Percentiles rank a stretch among this genome's conserved stretches.
Evolutionary conservation across 345 rosid species (phyloP).

Genomic region (Eucalyptus erythrocorys): DNA sequence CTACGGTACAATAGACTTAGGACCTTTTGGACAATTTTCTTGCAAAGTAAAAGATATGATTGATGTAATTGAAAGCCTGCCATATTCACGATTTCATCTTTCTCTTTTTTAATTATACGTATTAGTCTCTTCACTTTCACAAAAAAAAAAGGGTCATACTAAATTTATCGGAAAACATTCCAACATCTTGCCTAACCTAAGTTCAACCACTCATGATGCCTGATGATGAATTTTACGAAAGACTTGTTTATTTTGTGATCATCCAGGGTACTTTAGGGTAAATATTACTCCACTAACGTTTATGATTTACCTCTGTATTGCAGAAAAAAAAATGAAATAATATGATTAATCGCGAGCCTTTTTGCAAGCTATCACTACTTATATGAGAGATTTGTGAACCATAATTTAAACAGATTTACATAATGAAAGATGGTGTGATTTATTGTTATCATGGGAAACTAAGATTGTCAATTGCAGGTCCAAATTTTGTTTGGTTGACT

Average conservation of each 20-base stretch:
- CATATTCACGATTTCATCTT: background rate
- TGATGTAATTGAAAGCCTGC: background rate
- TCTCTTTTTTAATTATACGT: background rate
- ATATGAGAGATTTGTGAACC: background rate
- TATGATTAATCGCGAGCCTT: background rate
- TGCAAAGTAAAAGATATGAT: background rate
- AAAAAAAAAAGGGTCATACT: background rate
- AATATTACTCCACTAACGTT: background rate
- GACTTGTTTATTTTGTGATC: background rate
- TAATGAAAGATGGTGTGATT: no score
- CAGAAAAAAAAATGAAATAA: background rate
- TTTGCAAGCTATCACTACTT: background rate
- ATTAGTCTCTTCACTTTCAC: background rate
- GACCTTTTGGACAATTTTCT: no score
- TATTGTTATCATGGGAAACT: no score
- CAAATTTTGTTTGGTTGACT: background rate
- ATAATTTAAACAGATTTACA: no score
- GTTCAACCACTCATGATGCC: background rate
- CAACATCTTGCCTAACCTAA: background rate
- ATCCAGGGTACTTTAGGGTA: background rate
- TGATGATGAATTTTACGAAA: no score
- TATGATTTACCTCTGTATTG: background rate
- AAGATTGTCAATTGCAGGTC: no score
- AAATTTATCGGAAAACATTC: background rate
- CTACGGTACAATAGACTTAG: no score